These are phyloP conservation scores for Wickerhamomyces bisporus DNA, from an alignment of 805 yeast genomes.

Conservation along the genomic window DNA sequence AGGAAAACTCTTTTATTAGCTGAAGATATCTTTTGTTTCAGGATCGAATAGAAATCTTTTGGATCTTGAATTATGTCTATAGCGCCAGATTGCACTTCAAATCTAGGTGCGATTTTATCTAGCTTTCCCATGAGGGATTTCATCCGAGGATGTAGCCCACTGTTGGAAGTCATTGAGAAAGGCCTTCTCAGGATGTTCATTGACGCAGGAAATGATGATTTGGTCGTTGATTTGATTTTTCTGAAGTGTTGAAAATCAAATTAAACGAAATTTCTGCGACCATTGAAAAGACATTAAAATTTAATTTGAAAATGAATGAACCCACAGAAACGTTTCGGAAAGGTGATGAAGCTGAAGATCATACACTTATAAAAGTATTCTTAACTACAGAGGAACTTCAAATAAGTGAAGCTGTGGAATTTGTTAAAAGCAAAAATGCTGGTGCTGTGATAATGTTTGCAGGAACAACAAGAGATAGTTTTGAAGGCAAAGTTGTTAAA, in stretches of 20 bases:
- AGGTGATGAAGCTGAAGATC: background rate
- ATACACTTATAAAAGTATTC: slow-evolving; percentile 15
- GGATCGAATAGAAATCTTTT: slow-evolving; percentile 57
- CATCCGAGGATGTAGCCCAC: slow-evolving; percentile 39
- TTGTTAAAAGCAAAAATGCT: slow-evolving; percentile 37
- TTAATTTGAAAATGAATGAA: no score
- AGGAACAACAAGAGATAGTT: slow-evolving; percentile 44
- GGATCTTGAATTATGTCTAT: slow-evolving; percentile 66
- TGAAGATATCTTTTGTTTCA: slow-evolving; percentile 54
- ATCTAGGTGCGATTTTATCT: slow-evolving; percentile 64
- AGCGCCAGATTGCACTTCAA: slow-evolving; percentile 49
- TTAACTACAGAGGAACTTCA: slow-evolving; percentile 21
- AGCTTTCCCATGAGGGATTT: slow-evolving; percentile 43
- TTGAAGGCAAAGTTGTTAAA: slow-evolving; percentile 35
- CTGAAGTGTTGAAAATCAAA: no score
- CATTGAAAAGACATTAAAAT: no score
- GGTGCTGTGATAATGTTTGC: slow-evolving; percentile 48
- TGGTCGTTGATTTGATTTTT: no score
- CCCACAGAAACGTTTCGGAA: slow-evolving; percentile 8
- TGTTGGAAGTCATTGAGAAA: background rate
- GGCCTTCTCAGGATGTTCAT: background rate
- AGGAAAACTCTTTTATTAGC: slow-evolving; percentile 72
- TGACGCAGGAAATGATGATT: no score
- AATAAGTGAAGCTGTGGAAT: slow-evolving; percentile 24
- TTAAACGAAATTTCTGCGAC: no score